Conservation (phyloP, 2,329 filamentous ascomycete species). For the Botrytis galanthina region DNA sequence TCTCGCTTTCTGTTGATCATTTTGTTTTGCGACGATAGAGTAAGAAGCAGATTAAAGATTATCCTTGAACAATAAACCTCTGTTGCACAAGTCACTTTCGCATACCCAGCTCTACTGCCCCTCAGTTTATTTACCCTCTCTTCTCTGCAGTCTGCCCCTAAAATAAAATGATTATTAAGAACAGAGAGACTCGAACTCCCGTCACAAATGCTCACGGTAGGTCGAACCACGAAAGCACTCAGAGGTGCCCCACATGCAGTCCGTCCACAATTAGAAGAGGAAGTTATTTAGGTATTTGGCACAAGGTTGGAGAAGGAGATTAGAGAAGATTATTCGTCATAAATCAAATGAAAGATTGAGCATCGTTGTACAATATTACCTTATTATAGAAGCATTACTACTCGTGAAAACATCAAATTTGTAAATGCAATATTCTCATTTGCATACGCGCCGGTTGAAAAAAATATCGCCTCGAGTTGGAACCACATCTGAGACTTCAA, state of each 20-base stretch:
- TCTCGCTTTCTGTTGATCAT: neutral
- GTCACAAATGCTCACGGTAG: neutral
- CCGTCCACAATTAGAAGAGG: neutral
- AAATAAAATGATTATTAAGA: neutral
- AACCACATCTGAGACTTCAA: neutral
- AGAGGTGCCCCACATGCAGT: neutral
- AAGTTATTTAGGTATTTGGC: neutral
- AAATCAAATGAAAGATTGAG: neutral
- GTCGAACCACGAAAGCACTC: neutral
- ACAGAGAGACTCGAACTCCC: neutral
- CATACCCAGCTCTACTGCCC: neutral
- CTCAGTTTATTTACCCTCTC: neutral
- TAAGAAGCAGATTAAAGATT: neutral
- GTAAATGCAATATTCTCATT: neutral
- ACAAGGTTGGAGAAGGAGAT: neutral
- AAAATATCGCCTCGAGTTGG: too few species aligned
- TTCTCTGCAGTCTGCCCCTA: neutral
- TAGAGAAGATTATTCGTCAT: neutral
- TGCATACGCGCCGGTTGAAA: neutral
- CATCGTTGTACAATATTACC: neutral
- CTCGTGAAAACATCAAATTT: neutral
- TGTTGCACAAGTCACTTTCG: neutral
- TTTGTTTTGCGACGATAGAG: neutral
- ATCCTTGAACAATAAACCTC: neutral
- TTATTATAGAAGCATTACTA: too few species aligned